Conservation (phyloP, 495 filamentous ascomycete species). For the Thozetella sp. region DNA sequence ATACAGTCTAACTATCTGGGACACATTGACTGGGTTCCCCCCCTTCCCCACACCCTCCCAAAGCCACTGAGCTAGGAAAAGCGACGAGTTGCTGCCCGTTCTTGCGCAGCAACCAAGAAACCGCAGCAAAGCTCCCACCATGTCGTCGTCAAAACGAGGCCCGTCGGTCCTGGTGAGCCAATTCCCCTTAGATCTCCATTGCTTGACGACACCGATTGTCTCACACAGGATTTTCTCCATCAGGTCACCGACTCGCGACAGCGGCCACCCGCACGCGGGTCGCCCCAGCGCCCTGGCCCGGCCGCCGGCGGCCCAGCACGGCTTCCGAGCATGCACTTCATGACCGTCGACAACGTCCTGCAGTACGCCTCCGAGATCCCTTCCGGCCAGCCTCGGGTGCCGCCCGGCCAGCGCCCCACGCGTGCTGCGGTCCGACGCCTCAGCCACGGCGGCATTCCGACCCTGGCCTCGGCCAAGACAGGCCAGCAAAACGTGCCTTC, state of each 20-base stretch:
- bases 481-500: slow-evolving; percentile 78
- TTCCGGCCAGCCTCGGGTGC: slow-evolving; percentile 85
- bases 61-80: too few species aligned
- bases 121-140: slow-evolving; percentile 4
- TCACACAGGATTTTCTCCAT: background rate
- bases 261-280: slow-evolving; percentile 20
- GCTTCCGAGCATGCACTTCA: slow-evolving; percentile 67
- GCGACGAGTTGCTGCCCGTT: too few species aligned
- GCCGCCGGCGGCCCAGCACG: slow-evolving; percentile 13
- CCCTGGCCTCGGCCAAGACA: slow-evolving; percentile 46
- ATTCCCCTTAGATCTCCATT: background rate
- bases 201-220: background rate
- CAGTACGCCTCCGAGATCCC: slow-evolving; percentile 94
- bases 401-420: slow-evolving; percentile 57
- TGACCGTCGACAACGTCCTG: slow-evolving; percentile 95
- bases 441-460: slow-evolving; percentile 31
- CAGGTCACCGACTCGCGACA: slow-evolving; percentile 39
- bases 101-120: background rate
- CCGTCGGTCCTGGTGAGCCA: slow-evolving; percentile 34
- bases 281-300: slow-evolving; percentile 12
- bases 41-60: too few species aligned
- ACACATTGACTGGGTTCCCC: too few species aligned
- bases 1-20: too few species aligned
- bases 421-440: slow-evolving; percentile 47
- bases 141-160: slow-evolving; percentile 32